These are phyloP conservation scores for Alternaria gaisen DNA, from an alignment of 2,329 filamentous ascomycete genomes.

Conservation along the genomic window DNA sequence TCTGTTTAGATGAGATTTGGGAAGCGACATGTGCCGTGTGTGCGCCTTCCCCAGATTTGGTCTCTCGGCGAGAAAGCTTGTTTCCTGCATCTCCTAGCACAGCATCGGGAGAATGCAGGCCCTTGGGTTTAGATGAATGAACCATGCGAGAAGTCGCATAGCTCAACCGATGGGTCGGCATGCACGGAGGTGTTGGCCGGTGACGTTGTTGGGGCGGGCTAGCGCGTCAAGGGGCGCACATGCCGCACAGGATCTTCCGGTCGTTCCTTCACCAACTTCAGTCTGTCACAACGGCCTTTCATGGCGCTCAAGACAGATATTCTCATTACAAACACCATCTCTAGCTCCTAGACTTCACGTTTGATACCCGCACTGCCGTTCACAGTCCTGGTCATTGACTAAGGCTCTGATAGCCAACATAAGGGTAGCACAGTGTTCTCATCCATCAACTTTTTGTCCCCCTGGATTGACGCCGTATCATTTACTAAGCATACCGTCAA, in stretches of 20 bases:
- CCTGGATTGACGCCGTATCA: neutral
- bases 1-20: slow-evolving; percentile 19
- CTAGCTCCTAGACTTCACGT: neutral
- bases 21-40: slow-evolving; percentile 10
- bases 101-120: neutral
- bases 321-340: neutral
- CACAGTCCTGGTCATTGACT: neutral
- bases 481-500: neutral
- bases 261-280: slow-evolving; percentile 1
- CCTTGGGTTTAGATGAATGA: neutral
- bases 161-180: neutral
- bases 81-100: slow-evolving; percentile 1
- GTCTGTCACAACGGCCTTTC: neutral
- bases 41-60: slow-evolving; percentile 4
- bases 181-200: neutral
- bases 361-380: neutral
- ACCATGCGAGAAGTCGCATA: neutral
- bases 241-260: neutral
- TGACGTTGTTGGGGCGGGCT: neutral
- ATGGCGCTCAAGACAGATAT: neutral
- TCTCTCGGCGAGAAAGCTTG: slow-evolving; percentile 15
- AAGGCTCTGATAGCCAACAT: neutral
- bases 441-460: neutral
- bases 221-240: neutral
- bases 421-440: neutral